Evolutionary conservation across 768 basidiomycete genomes (phyloP).

Genomic region (Sporobolomyces phaffii): DNA sequence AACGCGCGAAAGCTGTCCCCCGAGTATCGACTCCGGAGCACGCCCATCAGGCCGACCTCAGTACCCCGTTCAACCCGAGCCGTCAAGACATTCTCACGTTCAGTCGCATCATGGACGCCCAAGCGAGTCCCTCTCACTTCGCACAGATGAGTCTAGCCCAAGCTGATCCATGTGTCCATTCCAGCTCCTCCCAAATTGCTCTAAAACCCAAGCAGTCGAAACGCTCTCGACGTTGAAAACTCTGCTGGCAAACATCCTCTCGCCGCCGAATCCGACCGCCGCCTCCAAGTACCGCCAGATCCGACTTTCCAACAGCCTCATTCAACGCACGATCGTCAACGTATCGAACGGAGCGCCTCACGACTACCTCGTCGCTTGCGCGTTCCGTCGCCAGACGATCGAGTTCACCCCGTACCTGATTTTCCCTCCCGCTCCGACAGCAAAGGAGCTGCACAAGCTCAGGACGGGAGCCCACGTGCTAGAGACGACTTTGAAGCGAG

Average conservation of each 20-base stretch:
- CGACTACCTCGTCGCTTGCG: slow-evolving; percentile 22
- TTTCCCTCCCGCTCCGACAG: slow-evolving; percentile 7
- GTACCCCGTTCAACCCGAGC: slow-evolving; percentile 7
- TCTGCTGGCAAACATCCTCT: slow-evolving; percentile 26
- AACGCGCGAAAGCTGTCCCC: neutral
- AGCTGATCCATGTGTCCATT: too few species aligned
- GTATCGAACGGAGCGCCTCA: neutral
- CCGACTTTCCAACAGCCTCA: slow-evolving; percentile 25
- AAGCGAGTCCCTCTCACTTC: neutral
- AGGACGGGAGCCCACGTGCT: slow-evolving; percentile 14
- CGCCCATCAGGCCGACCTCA: neutral
- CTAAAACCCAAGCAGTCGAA: slow-evolving; percentile 29
- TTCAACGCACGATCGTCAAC: slow-evolving; percentile 16
- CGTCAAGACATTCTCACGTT: slow-evolving; percentile 1
- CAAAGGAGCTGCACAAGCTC: slow-evolving; percentile 20
- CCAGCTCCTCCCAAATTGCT: slow-evolving; percentile 30
- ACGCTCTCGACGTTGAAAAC: slow-evolving; percentile 25
- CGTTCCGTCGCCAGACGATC: slow-evolving; percentile 1
- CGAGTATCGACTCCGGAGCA: neutral
- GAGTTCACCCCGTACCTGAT: slow-evolving; percentile 18
- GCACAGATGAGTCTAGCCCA: too few species aligned
- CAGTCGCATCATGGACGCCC: neutral
- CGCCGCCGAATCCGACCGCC: slow-evolving; percentile 26
- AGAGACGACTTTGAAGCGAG: neutral
- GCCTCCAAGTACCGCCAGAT: slow-evolving; percentile 34